Conservation (phyloP, 1,284 basidiomycete species). For the Tranzscheliella williamsii region DNA sequence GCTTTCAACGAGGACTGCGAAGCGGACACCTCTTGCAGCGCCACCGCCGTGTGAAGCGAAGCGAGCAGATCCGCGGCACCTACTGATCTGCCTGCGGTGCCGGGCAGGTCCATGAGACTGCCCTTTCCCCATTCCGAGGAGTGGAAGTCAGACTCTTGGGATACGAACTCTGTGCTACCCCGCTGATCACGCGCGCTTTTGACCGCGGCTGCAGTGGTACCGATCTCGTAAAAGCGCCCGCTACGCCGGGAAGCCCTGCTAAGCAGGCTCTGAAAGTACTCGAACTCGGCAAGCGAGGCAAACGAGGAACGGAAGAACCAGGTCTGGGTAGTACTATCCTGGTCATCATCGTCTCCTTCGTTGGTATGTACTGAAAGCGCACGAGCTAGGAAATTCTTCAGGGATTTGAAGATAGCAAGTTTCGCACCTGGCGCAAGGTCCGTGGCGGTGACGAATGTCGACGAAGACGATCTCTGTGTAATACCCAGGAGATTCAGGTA, state of each 20-base stretch:
- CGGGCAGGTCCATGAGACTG: conserved; percentile 15
- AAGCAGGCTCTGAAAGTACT: conserved; percentile 40
- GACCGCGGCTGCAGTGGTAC: background rate
- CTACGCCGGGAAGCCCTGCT: background rate
- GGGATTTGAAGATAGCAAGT: conserved; percentile 30
- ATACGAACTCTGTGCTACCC: background rate
- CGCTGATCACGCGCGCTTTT: background rate
- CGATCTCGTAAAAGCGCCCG: conserved; percentile 1
- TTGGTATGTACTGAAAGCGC: conserved; percentile 8
- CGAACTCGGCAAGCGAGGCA: conserved; percentile 36
- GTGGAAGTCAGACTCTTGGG: background rate
- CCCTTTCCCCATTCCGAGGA: background rate
- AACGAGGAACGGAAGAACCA: conserved; percentile 54
- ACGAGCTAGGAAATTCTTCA: conserved; percentile 15
- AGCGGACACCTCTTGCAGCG: too few species aligned
- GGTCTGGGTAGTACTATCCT: conserved; percentile 19
- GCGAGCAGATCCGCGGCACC: conserved; percentile 6
- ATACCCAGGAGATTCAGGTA: conserved; percentile 52
- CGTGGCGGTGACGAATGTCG: conserved; percentile 23
- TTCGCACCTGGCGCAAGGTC: conserved; percentile 24
- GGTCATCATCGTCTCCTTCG: background rate
- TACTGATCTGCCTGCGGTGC: conserved; percentile 3
- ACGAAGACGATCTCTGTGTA: conserved; percentile 17
- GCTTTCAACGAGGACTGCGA: background rate
- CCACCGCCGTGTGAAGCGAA: conserved; percentile 5